These are phyloP conservation scores for Monosporascus sp. DNA, from an alignment of 2,329 filamentous ascomycete genomes.

Conservation along the genomic window DNA sequence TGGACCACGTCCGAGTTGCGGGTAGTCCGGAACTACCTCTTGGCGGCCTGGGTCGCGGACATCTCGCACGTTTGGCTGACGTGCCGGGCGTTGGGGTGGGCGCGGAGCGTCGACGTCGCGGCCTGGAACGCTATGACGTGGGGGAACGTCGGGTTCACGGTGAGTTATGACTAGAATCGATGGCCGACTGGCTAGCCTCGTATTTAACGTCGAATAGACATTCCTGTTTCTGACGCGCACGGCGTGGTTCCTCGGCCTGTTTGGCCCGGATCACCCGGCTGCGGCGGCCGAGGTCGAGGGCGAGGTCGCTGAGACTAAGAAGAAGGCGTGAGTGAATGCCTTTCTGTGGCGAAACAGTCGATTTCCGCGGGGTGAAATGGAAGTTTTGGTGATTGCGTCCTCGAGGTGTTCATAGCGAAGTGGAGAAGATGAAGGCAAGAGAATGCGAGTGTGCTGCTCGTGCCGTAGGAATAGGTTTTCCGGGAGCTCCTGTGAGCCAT, in stretches of 20 bases:
- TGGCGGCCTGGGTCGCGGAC: conserved; percentile 61
- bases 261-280: conserved; percentile 17
- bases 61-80: conserved; percentile 62
- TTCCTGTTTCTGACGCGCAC: conserved; percentile 27
- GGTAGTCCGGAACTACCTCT: conserved; percentile 62
- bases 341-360: too few species aligned
- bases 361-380: too few species aligned
- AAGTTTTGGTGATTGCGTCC: too few species aligned
- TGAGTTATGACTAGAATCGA: conserved; percentile 27
- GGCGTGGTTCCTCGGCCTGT: conserved; percentile 26
- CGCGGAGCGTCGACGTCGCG: conserved; percentile 44
- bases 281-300: background rate
- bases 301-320: conserved; percentile 8
- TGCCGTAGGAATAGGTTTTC: too few species aligned
- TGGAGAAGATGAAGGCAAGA: too few species aligned
- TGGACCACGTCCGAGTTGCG: conserved; percentile 58
- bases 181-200: background rate
- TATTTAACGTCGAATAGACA: conserved; percentile 8
- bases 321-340: conserved; percentile 9
- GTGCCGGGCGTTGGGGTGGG: conserved; percentile 51
- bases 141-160: conserved; percentile 65
- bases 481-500: too few species aligned
- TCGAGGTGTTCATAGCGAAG: too few species aligned
- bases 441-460: too few species aligned
- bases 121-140: conserved; percentile 67